A percentile compares a stretch with the other conserved stretches of the same genome.
Evolutionary conservation across 441 rosid species (phyloP).

Genomic region (Croton setiger): DNA sequence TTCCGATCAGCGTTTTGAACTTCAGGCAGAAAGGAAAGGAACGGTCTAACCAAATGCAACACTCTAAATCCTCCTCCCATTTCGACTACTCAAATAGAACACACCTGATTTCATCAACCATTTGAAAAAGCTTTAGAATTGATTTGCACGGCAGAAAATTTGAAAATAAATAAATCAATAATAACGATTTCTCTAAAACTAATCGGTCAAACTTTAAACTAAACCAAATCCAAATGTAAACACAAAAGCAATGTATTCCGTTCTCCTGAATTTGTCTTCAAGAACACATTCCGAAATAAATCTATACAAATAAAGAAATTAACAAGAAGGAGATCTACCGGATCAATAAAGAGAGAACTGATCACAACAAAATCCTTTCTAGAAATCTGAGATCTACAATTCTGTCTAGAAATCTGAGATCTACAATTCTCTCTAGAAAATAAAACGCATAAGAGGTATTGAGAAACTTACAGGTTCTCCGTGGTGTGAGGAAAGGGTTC

Average conservation of each 20-base stretch:
- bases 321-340: not conserved
- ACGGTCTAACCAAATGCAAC: conserved; percentile 79
- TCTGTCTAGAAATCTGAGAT: not conserved
- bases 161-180: not conserved
- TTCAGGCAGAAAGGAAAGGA: conserved; percentile 60
- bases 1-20: conserved; percentile 72
- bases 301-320: not conserved
- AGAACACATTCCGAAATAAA: not conserved
- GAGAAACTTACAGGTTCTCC: not conserved
- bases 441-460: not conserved
- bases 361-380: not conserved
- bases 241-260: too few species aligned
- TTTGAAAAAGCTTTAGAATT: not conserved
- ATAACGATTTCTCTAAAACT: not conserved
- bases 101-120: not conserved
- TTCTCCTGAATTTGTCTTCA: not conserved
- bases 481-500: not conserved
- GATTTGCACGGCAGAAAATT: not conserved
- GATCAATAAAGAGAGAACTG: not conserved
- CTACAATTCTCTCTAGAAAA: not conserved
- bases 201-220: not conserved
- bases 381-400: not conserved
- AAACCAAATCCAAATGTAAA: too few species aligned
- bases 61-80: conserved; percentile 90
- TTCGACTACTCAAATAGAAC: not conserved